These are phyloP conservation scores for Ceratobasidium sp. DNA, from an alignment of 1,284 basidiomycete species.

Conservation along the genomic window DNA sequence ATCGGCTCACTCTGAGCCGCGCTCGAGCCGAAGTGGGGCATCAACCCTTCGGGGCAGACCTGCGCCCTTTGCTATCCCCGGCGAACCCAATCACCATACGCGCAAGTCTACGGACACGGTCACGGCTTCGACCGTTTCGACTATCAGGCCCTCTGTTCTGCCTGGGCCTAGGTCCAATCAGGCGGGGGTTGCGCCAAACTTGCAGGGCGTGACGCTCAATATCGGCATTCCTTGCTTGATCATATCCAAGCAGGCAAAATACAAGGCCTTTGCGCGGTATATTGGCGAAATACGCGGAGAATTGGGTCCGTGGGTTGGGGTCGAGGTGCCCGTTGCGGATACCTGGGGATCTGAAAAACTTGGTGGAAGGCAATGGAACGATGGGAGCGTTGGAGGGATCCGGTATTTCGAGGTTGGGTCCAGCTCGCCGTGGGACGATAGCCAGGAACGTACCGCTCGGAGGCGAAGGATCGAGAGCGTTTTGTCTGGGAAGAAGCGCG, in stretches of 20 bases:
- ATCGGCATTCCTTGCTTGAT: conserved; percentile 95
- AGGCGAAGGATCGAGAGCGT: conserved; percentile 62
- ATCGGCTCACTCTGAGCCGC: conserved; percentile 32
- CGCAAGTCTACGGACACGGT: conserved; percentile 58
- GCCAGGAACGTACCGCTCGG: conserved; percentile 63
- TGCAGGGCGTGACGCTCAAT: conserved; percentile 79
- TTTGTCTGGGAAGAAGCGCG: conserved; percentile 66
- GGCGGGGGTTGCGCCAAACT: conserved; percentile 49
- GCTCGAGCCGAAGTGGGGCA: conserved; percentile 25
- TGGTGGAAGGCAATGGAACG: conserved; percentile 79
- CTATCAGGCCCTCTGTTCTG: conserved; percentile 46
- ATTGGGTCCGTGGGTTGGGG: conserved; percentile 88
- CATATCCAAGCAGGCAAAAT: conserved; percentile 81
- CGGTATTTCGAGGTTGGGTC: conserved; percentile 82
- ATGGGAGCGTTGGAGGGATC: conserved; percentile 83
- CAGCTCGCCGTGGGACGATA: conserved; percentile 72
- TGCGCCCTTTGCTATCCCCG: conserved; percentile 25
- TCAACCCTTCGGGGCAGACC: conserved; percentile 34
- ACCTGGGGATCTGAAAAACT: conserved; percentile 67
- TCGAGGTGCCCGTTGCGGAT: conserved; percentile 83
- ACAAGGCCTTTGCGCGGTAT: conserved; percentile 88
- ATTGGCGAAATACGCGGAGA: conserved; percentile 87
- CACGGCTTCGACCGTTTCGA: conserved; percentile 53
- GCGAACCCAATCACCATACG: conserved; percentile 22
- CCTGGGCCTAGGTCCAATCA: conserved; percentile 25